Evolutionary conservation across 2,329 filamentous ascomycete genomes (phyloP).

Genomic region (Lachnellula willkommii): DNA sequence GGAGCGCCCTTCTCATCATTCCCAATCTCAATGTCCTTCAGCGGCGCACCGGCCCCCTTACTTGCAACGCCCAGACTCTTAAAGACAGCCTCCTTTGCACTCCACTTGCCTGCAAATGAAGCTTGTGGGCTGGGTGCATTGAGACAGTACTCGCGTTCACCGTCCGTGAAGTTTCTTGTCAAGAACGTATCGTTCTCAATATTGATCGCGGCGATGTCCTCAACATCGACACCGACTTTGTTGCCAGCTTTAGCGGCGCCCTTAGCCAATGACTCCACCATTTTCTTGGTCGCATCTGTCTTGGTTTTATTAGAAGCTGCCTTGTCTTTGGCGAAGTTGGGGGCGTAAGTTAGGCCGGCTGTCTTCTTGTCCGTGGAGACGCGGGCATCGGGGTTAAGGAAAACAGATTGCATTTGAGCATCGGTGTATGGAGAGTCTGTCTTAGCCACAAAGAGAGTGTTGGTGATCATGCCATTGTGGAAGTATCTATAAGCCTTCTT

Average conservation of each 20-base stretch:
- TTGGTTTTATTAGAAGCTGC: constrained; percentile 57
- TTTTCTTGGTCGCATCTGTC: constrained; percentile 50
- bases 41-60: constrained; percentile 78
- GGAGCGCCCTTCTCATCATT: constrained; percentile 79
- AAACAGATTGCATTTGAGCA: constrained; percentile 76
- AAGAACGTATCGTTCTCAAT: constrained; percentile 92
- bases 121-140: constrained; percentile 74
- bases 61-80: constrained; percentile 87
- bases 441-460: constrained; percentile 96
- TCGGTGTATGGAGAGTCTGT: constrained; percentile 83
- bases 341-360: constrained; percentile 67
- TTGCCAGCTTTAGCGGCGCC: constrained; percentile 57
- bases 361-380: constrained; percentile 84
- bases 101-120: constrained; percentile 93
- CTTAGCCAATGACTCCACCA: constrained; percentile 72
- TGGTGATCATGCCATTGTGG: constrained; percentile 98
- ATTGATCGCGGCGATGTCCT: constrained; percentile 81
- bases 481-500: constrained; percentile 99
- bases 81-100: constrained; percentile 97
- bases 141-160: constrained; percentile 82
- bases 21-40: constrained; percentile 92
- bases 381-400: constrained; percentile 89
- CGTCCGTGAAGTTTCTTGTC: constrained; percentile 84
- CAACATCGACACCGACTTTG: constrained; percentile 90
- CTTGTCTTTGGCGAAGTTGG: constrained; percentile 50